Evolutionary conservation across 352 stramenopile species (phyloP).

Genomic region (Phytophthora multivora): DNA sequence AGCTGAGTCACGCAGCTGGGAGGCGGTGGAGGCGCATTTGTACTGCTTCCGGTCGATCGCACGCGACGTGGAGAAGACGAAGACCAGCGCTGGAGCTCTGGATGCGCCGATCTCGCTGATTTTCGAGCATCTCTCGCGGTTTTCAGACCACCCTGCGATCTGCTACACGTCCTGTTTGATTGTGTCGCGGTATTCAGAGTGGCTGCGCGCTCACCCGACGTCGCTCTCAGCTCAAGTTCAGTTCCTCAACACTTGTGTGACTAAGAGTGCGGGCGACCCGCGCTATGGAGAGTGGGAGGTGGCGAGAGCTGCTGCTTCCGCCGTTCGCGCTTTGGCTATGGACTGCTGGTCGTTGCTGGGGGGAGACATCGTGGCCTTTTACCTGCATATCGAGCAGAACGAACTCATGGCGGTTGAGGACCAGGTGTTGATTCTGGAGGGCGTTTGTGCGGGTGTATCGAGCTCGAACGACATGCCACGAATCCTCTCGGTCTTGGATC

Average conservation of each 20-base stretch:
- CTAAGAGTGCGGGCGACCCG: conserved; percentile 50
- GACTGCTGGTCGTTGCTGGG: conserved; percentile 81
- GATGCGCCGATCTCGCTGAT: conserved; percentile 67
- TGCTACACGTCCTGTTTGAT: conserved; percentile 88
- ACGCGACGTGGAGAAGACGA: conserved; percentile 68
- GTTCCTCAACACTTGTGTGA: conserved; percentile 79
- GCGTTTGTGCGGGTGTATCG: conserved; percentile 66
- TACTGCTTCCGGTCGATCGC: conserved; percentile 88
- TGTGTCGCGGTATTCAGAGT: conserved; percentile 81
- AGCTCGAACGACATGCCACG: conserved; percentile 49
- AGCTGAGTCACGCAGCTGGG: conserved; percentile 55
- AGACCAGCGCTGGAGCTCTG: conserved; percentile 22
- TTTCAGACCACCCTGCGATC: conserved; percentile 77
- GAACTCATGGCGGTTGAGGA: conserved; percentile 78
- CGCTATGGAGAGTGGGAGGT: conserved; percentile 78
- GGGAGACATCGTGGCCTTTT: conserved; percentile 72
- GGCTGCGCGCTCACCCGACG: conserved; percentile 55
- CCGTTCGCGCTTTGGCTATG: conserved; percentile 71
- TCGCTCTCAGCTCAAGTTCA: conserved; percentile 60
- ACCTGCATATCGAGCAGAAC: conserved; percentile 73
- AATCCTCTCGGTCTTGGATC: conserved; percentile 61
- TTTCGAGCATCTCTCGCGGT: conserved; percentile 78
- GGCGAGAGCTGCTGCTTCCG: conserved; percentile 66
- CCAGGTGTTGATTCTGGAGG: conserved; percentile 86
- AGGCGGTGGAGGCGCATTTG: conserved; percentile 81